These are phyloP conservation scores for Aspergillus homomorphus DNA, from an alignment of 495 filamentous ascomycete genomes.

Conservation along the genomic window DNA sequence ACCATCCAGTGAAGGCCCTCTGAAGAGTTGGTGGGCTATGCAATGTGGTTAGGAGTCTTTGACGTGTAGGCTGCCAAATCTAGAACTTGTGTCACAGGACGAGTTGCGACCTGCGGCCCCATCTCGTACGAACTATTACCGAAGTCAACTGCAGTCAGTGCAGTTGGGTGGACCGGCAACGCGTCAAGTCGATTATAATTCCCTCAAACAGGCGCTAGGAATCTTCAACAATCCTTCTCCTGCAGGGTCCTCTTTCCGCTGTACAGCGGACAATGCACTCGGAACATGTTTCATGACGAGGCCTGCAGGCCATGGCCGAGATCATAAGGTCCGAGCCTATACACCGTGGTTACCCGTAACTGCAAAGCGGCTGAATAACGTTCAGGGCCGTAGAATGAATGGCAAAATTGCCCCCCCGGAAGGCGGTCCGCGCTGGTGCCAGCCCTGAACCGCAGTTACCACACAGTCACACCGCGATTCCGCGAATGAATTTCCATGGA, in stretches of 20 bases:
- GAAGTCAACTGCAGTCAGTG: neutral
- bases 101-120: neutral
- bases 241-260: neutral
- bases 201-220: neutral
- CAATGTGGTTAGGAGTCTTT: too few relatives aligned
- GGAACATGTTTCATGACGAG: neutral
- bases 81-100: neutral
- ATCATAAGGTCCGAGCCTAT: neutral
- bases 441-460: neutral
- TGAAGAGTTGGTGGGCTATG: too few relatives aligned
- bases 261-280: neutral
- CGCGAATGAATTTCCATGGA: neutral
- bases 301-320: neutral
- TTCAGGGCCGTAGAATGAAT: neutral
- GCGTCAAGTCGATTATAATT: neutral
- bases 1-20: too few relatives aligned
- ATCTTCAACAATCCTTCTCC: neutral
- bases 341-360: too few relatives aligned
- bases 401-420: neutral
- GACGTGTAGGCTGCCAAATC: too few relatives aligned
- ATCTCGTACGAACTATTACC: neutral
- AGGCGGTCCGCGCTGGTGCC: slow-evolving; percentile 1
- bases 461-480: neutral
- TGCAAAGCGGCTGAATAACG: neutral
- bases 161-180: neutral